A percentile compares a stretch with the other conserved stretches of the same genome.
These are phyloP conservation scores for Lasiosphaeria miniovina DNA, from an alignment of 495 filamentous ascomycete species.

Conservation along the genomic window DNA sequence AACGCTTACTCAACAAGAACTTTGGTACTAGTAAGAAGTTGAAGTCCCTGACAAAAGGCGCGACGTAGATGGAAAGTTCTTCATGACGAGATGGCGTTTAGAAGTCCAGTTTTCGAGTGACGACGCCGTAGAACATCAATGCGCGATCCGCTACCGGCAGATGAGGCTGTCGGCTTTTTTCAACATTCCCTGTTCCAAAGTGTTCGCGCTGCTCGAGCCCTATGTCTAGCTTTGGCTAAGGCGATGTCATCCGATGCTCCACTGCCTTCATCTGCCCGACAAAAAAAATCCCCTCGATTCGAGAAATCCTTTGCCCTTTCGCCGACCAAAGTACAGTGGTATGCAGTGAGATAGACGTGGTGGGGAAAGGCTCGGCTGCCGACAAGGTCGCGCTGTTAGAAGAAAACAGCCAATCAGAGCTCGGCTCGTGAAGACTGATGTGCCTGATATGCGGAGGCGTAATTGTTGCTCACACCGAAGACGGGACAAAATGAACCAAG, in stretches of 20 bases:
- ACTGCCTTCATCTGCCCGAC: no score
- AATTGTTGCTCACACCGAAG: slow-evolving; percentile 29
- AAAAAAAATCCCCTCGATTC: no score
- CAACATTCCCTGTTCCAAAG: no score
- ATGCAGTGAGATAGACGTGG: not conserved
- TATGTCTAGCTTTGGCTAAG: no score
- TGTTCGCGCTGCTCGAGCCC: no score
- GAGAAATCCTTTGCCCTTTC: no score
- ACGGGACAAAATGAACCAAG: slow-evolving; percentile 24
- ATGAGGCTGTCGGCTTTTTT: slow-evolving; percentile 15
- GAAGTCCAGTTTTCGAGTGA: not conserved
- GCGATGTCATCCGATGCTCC: no score
- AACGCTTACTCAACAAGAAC: not conserved
- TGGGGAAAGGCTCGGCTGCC: not conserved
- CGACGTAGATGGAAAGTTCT: slow-evolving; percentile 2
- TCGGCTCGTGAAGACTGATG: slow-evolving; percentile 7
- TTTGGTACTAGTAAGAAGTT: no score
- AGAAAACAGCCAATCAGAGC: slow-evolving; percentile 7
- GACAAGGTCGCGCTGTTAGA: not conserved
- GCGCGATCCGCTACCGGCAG: slow-evolving; percentile 16
- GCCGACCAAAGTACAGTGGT: not conserved
- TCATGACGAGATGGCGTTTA: slow-evolving; percentile 16
- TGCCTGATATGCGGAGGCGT: slow-evolving; percentile 13
- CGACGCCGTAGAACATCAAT: slow-evolving; percentile 7
- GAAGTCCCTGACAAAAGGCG: not conserved